These are phyloP conservation scores for Brassica hybrid DNA, from an alignment of 441 rosid genomes.

Conservation along the genomic window DNA sequence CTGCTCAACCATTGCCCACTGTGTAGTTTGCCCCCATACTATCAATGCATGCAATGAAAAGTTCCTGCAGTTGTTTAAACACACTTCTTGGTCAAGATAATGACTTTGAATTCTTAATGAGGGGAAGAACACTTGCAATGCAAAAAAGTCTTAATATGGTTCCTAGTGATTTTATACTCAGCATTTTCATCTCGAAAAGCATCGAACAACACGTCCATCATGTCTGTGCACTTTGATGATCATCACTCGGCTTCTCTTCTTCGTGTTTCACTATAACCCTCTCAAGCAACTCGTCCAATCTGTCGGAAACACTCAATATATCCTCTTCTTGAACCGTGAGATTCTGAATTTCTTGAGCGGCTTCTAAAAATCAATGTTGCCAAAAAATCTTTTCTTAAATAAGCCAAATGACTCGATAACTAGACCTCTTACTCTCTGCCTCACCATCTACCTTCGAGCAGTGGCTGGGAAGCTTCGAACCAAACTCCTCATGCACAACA, in stretches of 20 bases:
- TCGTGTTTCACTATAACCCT: slow-evolving; percentile 52
- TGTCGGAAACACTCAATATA: background rate
- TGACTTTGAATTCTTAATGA: too few relatives aligned
- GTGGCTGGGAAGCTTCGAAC: too few relatives aligned
- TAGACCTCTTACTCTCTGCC: background rate
- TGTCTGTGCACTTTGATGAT: slow-evolving; percentile 33
- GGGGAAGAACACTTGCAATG: too few relatives aligned
- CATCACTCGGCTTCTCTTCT: slow-evolving; percentile 28
- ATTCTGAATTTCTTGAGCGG: background rate
- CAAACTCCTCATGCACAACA: too few relatives aligned
- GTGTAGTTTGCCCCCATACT: background rate
- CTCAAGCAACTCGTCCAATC: background rate
- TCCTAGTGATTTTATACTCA: background rate
- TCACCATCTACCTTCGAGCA: too few relatives aligned
- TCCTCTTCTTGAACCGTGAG: background rate
- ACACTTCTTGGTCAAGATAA: too few relatives aligned
- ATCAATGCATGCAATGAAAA: background rate
- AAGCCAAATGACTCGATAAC: background rate
- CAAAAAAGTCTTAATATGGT: too few relatives aligned
- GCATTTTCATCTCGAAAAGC: slow-evolving; percentile 24
- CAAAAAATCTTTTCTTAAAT: background rate
- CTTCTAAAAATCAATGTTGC: background rate
- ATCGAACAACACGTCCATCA: slow-evolving; percentile 44
- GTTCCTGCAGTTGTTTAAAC: background rate
- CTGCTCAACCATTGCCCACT: background rate